Base-by-base conservation (phyloP, 148 eudicot genomes). In the Vaccinium vitisidaea region DNA sequence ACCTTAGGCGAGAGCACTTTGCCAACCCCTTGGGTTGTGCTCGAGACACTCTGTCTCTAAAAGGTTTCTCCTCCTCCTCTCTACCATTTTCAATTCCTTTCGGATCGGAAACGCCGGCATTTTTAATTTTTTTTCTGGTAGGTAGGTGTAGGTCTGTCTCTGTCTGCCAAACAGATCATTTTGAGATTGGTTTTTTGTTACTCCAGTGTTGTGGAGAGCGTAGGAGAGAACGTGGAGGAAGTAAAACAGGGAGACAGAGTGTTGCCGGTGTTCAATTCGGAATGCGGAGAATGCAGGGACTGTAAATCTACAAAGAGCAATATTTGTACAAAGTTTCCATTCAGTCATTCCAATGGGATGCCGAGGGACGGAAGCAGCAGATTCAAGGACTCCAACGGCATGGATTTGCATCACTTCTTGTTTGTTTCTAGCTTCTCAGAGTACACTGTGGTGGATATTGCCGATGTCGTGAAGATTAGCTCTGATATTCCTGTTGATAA, bases 271-370 rank as follows among this genome's bases (percentile, higher is more conserved):
- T 93, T 92, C 86, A 23, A 83, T 13, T 30, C 89, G 0, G 80
- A 95, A 12, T 95, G 98, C 56, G 93, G 87, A 16, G 94, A 93
- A 46, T 95, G 98, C 84, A 90, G 76, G 30, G 91, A 93, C 75
- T 93, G 95, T 80, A 87, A 79, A 39, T 90, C 92, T 12, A 0
- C 80, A 1, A 89, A 86, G 79, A 88, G 91, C 88, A 93, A 93
- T 59, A 32, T 81, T 36, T 93, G 95, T 85, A 77, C 87, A 2
- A 71, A 84, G 50, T 87, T 90, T 43, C 39, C 32, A 0, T 6
- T 69, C 5, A 79, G 56, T 6, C 0, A 53, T 36, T 6, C 25
- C 14, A 25, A 16, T 10, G 88, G 82, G 11, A 88, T 93, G 92
- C 90, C 95, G 4, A 87, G 95, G 82, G 92, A 93, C 65, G 81